Base-by-base conservation (phyloP, 768 basidiomycete species). In the Suillus spraguei region DNA sequence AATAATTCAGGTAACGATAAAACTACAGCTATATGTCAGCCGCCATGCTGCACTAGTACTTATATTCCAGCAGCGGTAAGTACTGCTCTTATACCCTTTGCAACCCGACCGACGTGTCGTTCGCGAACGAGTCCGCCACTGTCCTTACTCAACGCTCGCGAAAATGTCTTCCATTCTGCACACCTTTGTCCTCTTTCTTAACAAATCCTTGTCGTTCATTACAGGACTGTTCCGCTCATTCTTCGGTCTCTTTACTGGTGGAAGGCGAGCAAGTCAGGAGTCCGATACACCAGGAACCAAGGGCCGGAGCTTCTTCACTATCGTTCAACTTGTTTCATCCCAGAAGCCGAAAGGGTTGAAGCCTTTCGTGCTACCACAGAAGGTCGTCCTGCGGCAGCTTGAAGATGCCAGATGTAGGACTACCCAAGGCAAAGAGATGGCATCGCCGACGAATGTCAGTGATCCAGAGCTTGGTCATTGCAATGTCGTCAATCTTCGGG, bases 141-240 rank as follows among this genome's bases (percentile, higher is more conserved):
- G 64, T 66, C 66, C 42, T 66, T 67, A 63, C 66, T 63, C 64
- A 66, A 59, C 52, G 36, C 33, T 52, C 38, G 17, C 54, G 24
- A 60, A 55, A 35, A 72, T 74, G 70, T n/a, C 28, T 33, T 4
- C 39, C 16, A 24, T 53, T 35, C 53, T 64, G 36, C 38, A 56
- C 11, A 59, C 61, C 17, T 32, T 67, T n/a, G 58, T 56, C 20
- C 61, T 67, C 54, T 71, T 71, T 39, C 24, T 74, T 36, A 58
- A 47, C 66, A 53, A 39, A 42, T 47, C 70, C 58, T 75, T 70
- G 72, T 65, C 68, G 52, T 66, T 68, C 64, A 42, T 73, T 55
- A 60, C 66, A 61, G 71, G 70, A 49, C 74, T 74, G 68, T 72
- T 70, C 60, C 72, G 60, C 49, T 75, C 74, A 13, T 53, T 73